A percentile compares a stretch with the other conserved stretches of the same genome.
Evolutionary conservation across 192 early-diverging fungal species (phyloP).

Genomic region (Gorgonomyces haynaldii): DNA sequence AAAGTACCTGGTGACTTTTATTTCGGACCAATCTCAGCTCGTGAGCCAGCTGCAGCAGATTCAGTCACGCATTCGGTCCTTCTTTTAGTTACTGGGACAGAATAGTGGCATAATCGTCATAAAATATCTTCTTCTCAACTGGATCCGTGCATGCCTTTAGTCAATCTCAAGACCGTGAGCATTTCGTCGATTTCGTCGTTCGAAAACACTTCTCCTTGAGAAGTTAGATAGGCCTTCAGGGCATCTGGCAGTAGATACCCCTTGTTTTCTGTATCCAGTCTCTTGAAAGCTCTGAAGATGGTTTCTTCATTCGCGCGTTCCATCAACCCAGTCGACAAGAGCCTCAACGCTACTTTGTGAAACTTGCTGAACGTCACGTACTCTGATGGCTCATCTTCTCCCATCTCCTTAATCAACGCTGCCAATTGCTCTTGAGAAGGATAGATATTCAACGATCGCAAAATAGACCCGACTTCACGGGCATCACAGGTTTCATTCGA

Average conservation of each 20-base stretch:
- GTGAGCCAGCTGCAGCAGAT: neutral
- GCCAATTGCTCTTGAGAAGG: conserved; percentile 34
- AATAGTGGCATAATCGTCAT: conserved; percentile 32
- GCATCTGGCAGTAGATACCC: conserved; percentile 38
- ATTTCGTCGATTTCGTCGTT: conserved; percentile 44
- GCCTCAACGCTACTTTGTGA: conserved; percentile 13
- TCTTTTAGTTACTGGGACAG: conserved; percentile 14
- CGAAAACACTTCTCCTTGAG: conserved; percentile 35
- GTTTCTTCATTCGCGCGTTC: conserved; percentile 34
- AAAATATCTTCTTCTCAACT: conserved; percentile 37
- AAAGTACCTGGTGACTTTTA: conserved; percentile 15
- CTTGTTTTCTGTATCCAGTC: conserved; percentile 36
- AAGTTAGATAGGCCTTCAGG: conserved; percentile 20
- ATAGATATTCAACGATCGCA: conserved; percentile 35
- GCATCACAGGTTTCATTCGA: conserved; percentile 33
- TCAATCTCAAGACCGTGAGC: conserved; percentile 21
- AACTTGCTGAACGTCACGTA: conserved; percentile 30
- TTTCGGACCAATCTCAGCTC: conserved; percentile 11
- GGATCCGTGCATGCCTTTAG: conserved; percentile 42
- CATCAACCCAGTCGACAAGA: conserved; percentile 13
- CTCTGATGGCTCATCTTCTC: conserved; percentile 35
- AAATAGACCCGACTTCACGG: conserved; percentile 39
- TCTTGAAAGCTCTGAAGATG: conserved; percentile 37
- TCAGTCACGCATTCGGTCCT: neutral
- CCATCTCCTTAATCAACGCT: conserved; percentile 41